Evolutionary conservation across 1,284 basidiomycete genomes (phyloP), one percentile per base, ranked within the genome.

Genomic region (Marasmius tenuissimus): DNA sequence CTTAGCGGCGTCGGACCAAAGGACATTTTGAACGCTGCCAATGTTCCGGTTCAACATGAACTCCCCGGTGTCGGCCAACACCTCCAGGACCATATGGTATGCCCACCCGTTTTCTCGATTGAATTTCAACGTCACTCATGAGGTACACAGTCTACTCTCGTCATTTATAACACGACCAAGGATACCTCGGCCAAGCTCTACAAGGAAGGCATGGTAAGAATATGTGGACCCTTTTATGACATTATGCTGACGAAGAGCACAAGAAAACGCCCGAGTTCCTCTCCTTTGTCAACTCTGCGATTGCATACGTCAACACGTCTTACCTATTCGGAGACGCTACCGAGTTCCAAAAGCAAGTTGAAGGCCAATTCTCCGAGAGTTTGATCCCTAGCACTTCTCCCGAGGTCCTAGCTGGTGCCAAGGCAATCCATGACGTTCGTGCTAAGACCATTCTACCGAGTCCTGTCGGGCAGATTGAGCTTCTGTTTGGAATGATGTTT

Each of bases 31-130:
- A 61, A 74, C 42, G 69, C 70, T 4, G 78, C 81, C 33, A 81
- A 81, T 54, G 82, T 89, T 37, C 61, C 69, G 18, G 73, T 76
- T 2, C 58, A 70, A 27, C 64, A 74, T 37, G 82, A 84, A 61
- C 76, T 89, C 1, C 87, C 87, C 0, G 85, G 85, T 57, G 89
- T 92, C 42, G 89, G 89, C 4, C 81, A 86, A 71, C 85, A 89
- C 71, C 70, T 89, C 38, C 85, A 87, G 71, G 86, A 89, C 69
- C 86, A 87, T 70, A 70, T 85, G 53, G 76, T 78, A 54, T 35
- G 72, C 75, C 42, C 4, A 33, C 3, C 63, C 9, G 45, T 8
- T 61, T 33, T 49, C 42, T n/a, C 57, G 27, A 38, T 10, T 53
- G 22, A 49, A n/a, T 14, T 18, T 34, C 22, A 47, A 9, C 14